Base-by-base conservation (phyloP, 2,329 filamentous ascomycete species). In the Magnaporthiopsis incrustans region DNA sequence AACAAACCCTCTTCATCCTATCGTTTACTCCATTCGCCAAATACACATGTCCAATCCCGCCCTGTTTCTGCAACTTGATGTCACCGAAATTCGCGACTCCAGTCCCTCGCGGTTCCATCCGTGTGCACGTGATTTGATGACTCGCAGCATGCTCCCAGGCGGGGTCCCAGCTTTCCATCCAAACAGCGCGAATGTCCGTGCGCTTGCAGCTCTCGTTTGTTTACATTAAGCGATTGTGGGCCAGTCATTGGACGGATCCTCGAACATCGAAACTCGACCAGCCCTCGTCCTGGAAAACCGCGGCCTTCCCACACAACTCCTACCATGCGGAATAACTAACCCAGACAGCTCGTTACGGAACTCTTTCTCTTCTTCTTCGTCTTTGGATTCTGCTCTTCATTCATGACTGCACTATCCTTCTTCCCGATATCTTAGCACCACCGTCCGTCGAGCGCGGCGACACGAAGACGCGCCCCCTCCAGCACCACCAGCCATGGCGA, bases 401-500 rank as follows among this genome's bases (percentile, higher is more conserved):
- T 62, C 25, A n/a, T 62, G n/a, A n/a, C 14, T 57, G 44, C 44
- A 53, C 57, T 58, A 27, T 58, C 57, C 30, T 58, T 60, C 58
- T 22, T 25, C 27, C 22, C 32, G 58, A 32, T 18, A 32, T n/a
- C n/a, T 60, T 32, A 35, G 15, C 32, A 58, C 44, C 44, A 22
- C 44, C 44, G 44, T 53, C 44, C 44, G 44, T 53, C 44, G 44
- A 22, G 18, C 44, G 22, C 57, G 57, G 18, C 22, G 15, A 59
- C 11, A 32, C 15, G 15, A 27, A 27, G 58, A 60, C 58, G 26
- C 58, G 38, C 38, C 38, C 30, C 30, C 30, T 30, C 30, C 38
- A 44, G 44, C 22, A 25, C 22, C 44, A 53, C 61, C 57, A 65
- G 60, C 65, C 64, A 76, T 75, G 73, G 73, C 81, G 64, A 81